Conservation (phyloP, 192 early-diverging fungal species). For the Endogone sp. region DNA sequence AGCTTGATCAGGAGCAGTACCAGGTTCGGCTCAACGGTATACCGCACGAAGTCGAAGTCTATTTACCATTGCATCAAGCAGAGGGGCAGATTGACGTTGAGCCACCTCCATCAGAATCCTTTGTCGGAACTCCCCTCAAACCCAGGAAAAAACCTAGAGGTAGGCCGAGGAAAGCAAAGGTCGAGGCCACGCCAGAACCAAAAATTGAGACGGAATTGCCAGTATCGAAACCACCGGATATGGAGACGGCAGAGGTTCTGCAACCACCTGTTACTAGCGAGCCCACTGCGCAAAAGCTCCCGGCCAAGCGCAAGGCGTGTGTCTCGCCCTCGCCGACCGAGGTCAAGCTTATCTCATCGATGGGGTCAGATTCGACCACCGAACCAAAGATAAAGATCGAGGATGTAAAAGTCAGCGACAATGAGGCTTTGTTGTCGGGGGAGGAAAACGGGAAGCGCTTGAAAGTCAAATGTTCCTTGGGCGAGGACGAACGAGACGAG, state of each 20-base stretch:
- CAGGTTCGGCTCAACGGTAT: background rate
- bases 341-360: background rate
- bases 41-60: background rate
- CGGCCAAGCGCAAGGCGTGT: background rate
- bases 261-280: background rate
- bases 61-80: background rate
- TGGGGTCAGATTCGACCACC: background rate
- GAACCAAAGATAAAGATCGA: background rate
- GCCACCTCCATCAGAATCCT: background rate
- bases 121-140: background rate
- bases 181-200: background rate
- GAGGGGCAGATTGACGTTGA: background rate
- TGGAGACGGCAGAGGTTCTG: background rate
- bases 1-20: background rate
- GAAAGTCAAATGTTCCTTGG: background rate
- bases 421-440: background rate
- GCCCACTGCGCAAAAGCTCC: background rate
- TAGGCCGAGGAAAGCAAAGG: background rate
- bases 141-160: background rate
- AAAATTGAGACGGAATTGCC: background rate
- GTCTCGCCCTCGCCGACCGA: background rate
- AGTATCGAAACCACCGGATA: background rate
- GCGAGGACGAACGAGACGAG: background rate
- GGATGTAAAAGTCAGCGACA: background rate
- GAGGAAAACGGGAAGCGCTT: background rate